These are phyloP conservation scores for Arthrobotrys pseudoclavata DNA, from an alignment of 2,329 filamentous ascomycete genomes.

Conservation along the genomic window DNA sequence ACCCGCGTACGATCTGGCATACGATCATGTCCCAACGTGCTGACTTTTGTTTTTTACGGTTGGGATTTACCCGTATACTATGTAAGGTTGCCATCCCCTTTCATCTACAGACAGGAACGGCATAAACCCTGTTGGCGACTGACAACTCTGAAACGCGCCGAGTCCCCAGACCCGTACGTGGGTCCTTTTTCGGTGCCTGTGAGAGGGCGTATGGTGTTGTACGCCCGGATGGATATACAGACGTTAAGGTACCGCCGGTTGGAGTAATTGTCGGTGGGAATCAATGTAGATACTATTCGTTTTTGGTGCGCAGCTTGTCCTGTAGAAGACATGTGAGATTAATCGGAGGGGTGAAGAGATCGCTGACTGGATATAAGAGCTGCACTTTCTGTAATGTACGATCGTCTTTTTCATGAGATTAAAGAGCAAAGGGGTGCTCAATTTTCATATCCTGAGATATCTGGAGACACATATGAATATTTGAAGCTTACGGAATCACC, in stretches of 20 bases:
- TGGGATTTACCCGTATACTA: neutral
- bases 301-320: neutral
- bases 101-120: constrained; percentile 2
- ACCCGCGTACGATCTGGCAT: neutral
- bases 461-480: neutral
- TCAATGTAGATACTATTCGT: neutral
- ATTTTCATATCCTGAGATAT: neutral
- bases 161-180: neutral
- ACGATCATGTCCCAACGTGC: neutral
- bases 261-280: neutral
- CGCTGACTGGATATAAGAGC: neutral
- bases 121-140: neutral
- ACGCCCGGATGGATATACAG: neutral
- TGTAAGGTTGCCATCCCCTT: neutral
- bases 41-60: neutral
- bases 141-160: constrained; percentile 13
- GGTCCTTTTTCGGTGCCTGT: neutral
- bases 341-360: neutral
- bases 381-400: neutral
- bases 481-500: too few relatives aligned
- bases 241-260: neutral
- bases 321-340: neutral
- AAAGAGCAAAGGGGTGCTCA: neutral
- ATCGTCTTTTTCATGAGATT: neutral
- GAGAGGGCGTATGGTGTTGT: neutral